Conservation (phyloP, 164 flowering plant species). For the Liquidambar formosana region DNA sequence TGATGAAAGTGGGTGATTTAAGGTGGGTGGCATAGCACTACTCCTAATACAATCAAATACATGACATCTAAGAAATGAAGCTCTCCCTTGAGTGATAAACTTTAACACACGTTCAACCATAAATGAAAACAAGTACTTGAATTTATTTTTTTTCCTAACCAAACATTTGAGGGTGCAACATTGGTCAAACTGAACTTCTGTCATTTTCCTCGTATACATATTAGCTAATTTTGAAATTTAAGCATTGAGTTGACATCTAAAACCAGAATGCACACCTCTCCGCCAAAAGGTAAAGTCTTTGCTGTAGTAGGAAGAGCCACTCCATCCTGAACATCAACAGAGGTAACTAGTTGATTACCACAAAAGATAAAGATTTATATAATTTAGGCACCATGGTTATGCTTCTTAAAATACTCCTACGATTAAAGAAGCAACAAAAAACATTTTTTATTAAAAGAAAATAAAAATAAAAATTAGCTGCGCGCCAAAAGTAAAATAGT, state of each 20-base stretch:
- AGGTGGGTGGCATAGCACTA: no score
- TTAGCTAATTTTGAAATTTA: background rate
- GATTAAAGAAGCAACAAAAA: background rate
- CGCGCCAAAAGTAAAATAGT: background rate
- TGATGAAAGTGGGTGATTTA: no score
- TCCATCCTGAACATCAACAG: conserved; percentile 72
- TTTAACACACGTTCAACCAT: background rate
- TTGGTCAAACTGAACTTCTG: background rate
- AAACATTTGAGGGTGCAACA: background rate
- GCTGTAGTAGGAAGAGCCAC: conserved; percentile 80
- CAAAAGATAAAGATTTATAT: background rate
- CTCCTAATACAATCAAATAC: no score
- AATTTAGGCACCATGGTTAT: background rate
- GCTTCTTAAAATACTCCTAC: background rate
- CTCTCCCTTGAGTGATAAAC: background rate
- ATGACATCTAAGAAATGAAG: no score
- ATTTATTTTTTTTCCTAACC: background rate
- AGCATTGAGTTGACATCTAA: conserved; percentile 1
- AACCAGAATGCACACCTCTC: conserved; percentile 62
- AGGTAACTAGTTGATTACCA: background rate
- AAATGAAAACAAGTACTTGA: background rate
- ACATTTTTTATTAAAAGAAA: no score
- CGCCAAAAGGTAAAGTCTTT: conserved; percentile 84
- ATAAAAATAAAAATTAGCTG: no score
- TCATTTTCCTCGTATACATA: background rate